These are phyloP conservation scores for Blastobotrys illinoisensis DNA, from an alignment of 1,139 yeast genomes.

Conservation along the genomic window DNA sequence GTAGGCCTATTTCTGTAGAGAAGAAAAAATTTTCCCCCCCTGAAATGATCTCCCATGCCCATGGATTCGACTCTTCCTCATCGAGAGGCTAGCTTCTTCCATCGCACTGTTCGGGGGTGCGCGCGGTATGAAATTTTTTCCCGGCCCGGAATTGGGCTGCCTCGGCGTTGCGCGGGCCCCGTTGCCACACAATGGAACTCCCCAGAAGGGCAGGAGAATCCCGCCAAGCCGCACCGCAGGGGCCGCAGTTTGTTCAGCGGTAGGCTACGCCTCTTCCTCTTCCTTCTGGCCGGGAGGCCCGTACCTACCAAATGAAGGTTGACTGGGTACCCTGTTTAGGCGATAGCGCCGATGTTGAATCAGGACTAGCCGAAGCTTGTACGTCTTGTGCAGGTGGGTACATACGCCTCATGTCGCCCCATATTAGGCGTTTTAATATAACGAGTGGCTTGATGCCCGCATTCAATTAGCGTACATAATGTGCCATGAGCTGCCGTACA, in stretches of 20 bases:
- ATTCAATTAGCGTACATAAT: too few relatives aligned
- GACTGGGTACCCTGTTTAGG: too few relatives aligned
- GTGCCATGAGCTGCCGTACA: too few relatives aligned
- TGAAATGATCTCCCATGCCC: not conserved
- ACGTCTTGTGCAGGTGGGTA: not conserved
- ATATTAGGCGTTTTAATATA: not conserved
- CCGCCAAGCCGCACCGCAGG: not conserved
- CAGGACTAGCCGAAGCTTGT: too few relatives aligned
- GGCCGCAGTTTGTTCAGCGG: not conserved
- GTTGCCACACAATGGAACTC: not conserved
- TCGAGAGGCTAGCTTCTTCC: not conserved
- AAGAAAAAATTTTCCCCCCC: not conserved
- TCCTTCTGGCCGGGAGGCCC: not conserved
- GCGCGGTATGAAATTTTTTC: not conserved
- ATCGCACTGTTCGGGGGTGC: not conserved
- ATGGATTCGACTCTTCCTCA: not conserved
- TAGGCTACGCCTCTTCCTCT: not conserved
- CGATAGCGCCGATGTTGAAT: not conserved
- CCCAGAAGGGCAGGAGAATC: not conserved
- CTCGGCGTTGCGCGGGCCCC: not conserved
- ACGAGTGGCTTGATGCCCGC: not conserved
- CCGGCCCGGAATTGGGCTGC: not conserved
- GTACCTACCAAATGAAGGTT: too few relatives aligned
- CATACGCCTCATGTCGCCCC: not conserved
- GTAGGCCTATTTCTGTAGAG: too few relatives aligned